Evolutionary conservation across 2,329 filamentous ascomycete genomes (phyloP), one percentile per base, ranked within the genome.

Genomic region (Apiospora arundinis): DNA sequence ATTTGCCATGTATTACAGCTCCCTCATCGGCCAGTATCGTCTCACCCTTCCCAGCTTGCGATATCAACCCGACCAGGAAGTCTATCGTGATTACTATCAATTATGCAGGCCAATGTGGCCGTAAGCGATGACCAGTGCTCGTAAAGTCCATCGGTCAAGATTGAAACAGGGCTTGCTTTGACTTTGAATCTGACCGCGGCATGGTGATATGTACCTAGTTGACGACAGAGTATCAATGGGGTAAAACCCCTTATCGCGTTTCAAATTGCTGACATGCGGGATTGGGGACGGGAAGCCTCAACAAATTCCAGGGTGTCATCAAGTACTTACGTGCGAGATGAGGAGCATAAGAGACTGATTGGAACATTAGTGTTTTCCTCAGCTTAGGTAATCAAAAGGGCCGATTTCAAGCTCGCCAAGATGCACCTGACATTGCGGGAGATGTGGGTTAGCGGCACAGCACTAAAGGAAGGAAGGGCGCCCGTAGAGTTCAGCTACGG

Each of bases 391-490:
- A 60, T 37, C 52, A 40, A 40, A 40, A n/a, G 56, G 56, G 56
- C 56, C 56, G 56, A 63, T 11, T 40, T 40, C 32, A 21, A 40
- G 32, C 11, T 63, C n/a, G 56, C 56, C 32, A 63, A 63, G 56
- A 63, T 32, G 21, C 56, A 63, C 28, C 56, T 63, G 56, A 63
- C 32, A 63, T 40, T 63, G 56, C 32, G 56, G 32, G 32, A 63
- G 18, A 63, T 40, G 56, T 63, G 56, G 56, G 56, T 63, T 63
- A 40, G 56, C 56, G 56, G 56, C 56, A 63, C 56, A 63, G 56
- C 56, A 37, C 52, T 37, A 32, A 32, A 32, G 32, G 32, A 32
- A 32, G 40, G 40, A 42, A 37, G 52, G 28, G 16, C 28, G 7
- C 18, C 18, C 28, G 28, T 60, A 60, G 1, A 37, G 52, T 60